Base-by-base conservation (phyloP, 805 yeast species). In the Nakazawaea ishiwadae region DNA sequence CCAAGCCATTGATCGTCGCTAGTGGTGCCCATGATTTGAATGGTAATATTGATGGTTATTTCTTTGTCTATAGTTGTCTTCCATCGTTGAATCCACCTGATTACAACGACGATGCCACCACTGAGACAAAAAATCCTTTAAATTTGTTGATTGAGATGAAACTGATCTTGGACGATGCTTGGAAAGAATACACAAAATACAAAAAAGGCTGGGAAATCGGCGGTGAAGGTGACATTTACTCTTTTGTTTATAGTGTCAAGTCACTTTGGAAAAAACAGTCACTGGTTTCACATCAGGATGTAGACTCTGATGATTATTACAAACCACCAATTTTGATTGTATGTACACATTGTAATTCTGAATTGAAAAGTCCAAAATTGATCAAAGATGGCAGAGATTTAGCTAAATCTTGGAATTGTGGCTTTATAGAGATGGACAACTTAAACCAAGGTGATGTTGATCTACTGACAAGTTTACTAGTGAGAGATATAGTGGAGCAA, bases 1-100 rank as follows among this genome's bases (percentile, higher is more conserved):
- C 87, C 5, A 79, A 77, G 39, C 84, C 90, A 3, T 56, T 84
- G 42, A 57, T 84, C 10, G 85, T 81, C 3, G 91, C 88, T 4
- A 79, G 87, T 29, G 93, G 93, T 1, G 85, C 89, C 4, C 75
- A 86, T 32, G 91, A 83, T 45, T 59, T 84, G 50, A 83, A 84
- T 54, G 90, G 89, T 4, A 68, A 76, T 24, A 72, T 84, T n/a
- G 83, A 82, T 54, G 91, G 90, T 0, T 84, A 84, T 55, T 65
- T 82, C 32, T 68, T 82, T 28, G 78, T 81, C 35, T 84, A 83
- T 56, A 73, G 81, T 42, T 81, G 86, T 2, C 74, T 84, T 2
- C 93, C 95, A 0, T 68, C 75, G 17, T 50, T 65, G 24, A 66
- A 65, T 36, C 87, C 87, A 1, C 90, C 90, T 1, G 59, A 67